Evolutionary conservation across 1,139 yeast genomes (phyloP).

Genomic region (Pneumocystis carinii): DNA sequence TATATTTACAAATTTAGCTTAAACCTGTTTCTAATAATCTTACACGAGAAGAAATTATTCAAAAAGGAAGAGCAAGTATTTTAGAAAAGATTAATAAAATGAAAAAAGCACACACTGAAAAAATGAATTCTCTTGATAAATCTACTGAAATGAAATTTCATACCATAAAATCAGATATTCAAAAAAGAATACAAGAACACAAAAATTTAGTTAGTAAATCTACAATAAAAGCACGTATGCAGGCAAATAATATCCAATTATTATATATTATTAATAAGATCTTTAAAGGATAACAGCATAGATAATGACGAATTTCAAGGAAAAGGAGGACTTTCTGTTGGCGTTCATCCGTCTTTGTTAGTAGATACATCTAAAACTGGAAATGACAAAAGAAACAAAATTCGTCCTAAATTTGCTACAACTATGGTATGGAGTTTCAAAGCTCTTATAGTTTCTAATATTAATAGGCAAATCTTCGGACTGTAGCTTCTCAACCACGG

Average conservation of each 20-base stretch:
- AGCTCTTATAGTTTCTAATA: conserved; percentile 10
- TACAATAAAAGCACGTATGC: not conserved
- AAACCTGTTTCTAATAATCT: not conserved
- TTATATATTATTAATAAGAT: not conserved
- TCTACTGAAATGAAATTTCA: not conserved
- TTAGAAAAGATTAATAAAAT: not conserved
- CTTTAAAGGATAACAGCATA: not conserved
- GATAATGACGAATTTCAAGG: not conserved
- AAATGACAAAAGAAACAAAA: conserved; percentile 2
- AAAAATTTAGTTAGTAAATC: not conserved
- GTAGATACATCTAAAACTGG: conserved; percentile 6
- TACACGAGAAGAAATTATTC: not conserved
- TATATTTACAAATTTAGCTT: not conserved
- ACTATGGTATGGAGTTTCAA: conserved; percentile 3
- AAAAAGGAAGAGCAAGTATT: conserved; percentile 1
- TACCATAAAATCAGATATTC: not conserved
- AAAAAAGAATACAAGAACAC: not conserved
- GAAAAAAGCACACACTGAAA: not conserved
- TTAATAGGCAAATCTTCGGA: conserved; percentile 8
- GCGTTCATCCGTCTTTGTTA: conserved; percentile 17
- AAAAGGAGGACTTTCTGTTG: conserved; percentile 18
- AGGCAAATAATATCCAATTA: not conserved
- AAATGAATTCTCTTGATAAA: not conserved
- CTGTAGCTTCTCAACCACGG: conserved; percentile 1
- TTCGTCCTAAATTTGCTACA: conserved; percentile 8